Conservation (phyloP, 352 stramenopile genomes). For the Aphanomyces stellatus region DNA sequence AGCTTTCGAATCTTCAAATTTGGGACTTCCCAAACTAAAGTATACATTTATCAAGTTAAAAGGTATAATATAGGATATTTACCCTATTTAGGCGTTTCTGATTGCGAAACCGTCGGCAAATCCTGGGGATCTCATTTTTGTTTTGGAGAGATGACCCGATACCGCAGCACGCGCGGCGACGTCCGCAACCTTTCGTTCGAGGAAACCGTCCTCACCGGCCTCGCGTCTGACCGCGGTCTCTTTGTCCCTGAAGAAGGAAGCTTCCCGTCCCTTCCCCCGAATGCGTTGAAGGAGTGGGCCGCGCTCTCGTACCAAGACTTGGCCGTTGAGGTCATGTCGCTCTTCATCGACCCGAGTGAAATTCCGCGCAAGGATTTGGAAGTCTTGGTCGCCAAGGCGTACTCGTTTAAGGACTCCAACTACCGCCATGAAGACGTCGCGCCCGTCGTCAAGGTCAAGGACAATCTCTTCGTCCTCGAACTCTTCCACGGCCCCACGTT, state of each 20-base stretch:
- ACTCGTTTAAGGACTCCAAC: constrained; percentile 55
- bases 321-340: constrained; percentile 91
- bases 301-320: constrained; percentile 92
- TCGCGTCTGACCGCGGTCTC: constrained; percentile 75
- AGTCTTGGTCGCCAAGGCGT: constrained; percentile 90
- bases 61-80: not conserved
- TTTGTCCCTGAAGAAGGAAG: constrained; percentile 68
- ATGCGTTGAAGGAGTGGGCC: constrained; percentile 74
- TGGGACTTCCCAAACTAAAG: no score
- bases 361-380: constrained; percentile 86
- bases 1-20: not conserved
- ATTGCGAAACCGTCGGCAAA: not conserved
- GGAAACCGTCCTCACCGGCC: constrained; percentile 75
- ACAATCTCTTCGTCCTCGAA: constrained; percentile 89
- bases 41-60: no score
- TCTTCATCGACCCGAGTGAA: constrained; percentile 95
- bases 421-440: constrained; percentile 93
- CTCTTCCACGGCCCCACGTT: constrained; percentile 99
- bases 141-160: constrained; percentile 54
- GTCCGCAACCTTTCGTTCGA: constrained; percentile 79
- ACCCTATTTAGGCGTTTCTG: not conserved
- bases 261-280: constrained; percentile 62
- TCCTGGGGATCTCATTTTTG: no score
- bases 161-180: constrained; percentile 74
- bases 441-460: constrained; percentile 87